Base-by-base conservation (phyloP, 1,139 yeast genomes). In the Diutina catenulata region DNA sequence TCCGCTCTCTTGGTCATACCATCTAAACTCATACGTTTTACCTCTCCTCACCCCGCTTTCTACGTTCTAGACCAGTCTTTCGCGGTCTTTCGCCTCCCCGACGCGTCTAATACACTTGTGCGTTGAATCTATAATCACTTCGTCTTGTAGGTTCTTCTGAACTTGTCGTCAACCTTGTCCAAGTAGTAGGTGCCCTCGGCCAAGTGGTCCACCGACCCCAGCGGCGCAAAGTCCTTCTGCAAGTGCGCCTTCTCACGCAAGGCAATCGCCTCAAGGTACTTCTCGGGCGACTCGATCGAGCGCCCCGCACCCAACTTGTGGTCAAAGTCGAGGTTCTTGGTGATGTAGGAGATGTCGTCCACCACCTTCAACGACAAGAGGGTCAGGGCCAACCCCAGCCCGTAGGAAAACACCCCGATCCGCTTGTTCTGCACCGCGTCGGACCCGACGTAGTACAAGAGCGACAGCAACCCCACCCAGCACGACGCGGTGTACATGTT, bases 401-500 rank as follows among this genome's bases (percentile, higher is more conserved):
- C 99, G 62, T 93, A 93, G 20, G 98, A 91, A 69, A 88, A 93
- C 49, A 88, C 59, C 52, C 95, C 94, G 53, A 93, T 69, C 61
- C 96, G 79, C 70, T 88, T 86, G 52, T 74, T 74, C 58, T 78
- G 84, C 50, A 88, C 72, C 40, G 72, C 64, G 38, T 79, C 93
- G 40, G 74, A 69, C 36, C 87, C 91, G 46, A 80, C 83, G 54
- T 68, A 80, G 56, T 74, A 76, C 50, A 93, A 68, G 46, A 86
- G 66, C 13, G 98, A 88, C 26, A 91, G 74, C 45, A 93, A 71
- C 8, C 95, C 76, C 35, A 94, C 80, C 76, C 86, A 93, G 39
- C 87, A 77, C 33, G 95, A 84, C 46, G 93, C 98, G 37, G 97
- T 86, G 73, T 93, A 93, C 88, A 88, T 83, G 73, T 93, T 93